Evolutionary conservation across 2,329 filamentous ascomycete species (phyloP).

Genomic region (Sclerotinia borealis): DNA sequence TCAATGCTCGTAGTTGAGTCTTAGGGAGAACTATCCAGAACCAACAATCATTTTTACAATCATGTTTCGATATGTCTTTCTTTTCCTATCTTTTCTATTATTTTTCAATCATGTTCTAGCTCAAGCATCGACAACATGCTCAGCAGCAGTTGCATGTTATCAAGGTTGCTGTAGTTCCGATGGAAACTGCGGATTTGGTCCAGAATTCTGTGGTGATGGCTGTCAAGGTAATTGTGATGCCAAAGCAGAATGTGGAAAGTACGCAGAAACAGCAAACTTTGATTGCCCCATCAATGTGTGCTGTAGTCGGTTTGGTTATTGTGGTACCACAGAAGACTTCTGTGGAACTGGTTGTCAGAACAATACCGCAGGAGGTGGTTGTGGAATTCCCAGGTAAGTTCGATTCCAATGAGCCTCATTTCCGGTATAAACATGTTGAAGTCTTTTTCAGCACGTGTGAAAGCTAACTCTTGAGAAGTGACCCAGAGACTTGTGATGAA

Average conservation of each 20-base stretch:
- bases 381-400: neutral
- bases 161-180: slow-evolving; percentile 21
- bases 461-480: slow-evolving; percentile 6
- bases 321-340: slow-evolving; percentile 17
- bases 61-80: too few relatives aligned
- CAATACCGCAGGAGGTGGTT: neutral
- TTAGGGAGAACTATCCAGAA: too few relatives aligned
- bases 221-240: slow-evolving; percentile 35
- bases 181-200: slow-evolving; percentile 11
- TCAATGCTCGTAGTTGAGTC: too few relatives aligned
- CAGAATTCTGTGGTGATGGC: neutral
- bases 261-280: slow-evolving; percentile 19
- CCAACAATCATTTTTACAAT: too few relatives aligned
- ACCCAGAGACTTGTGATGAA: neutral
- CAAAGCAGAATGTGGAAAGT: slow-evolving; percentile 34
- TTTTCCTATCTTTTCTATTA: too few relatives aligned
- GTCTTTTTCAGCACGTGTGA: neutral
- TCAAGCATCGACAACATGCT: too few relatives aligned
- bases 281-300: slow-evolving; percentile 32
- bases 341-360: slow-evolving; percentile 7
- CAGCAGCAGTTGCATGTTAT: too few relatives aligned
- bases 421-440: too few relatives aligned
- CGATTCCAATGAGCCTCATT: too few relatives aligned
- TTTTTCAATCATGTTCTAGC: too few relatives aligned
- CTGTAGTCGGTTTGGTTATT: slow-evolving; percentile 29